phyloP scores from a whole-genome alignment of 768 basidiomycete genomes.

The Lactarius hatsudake region DNA sequence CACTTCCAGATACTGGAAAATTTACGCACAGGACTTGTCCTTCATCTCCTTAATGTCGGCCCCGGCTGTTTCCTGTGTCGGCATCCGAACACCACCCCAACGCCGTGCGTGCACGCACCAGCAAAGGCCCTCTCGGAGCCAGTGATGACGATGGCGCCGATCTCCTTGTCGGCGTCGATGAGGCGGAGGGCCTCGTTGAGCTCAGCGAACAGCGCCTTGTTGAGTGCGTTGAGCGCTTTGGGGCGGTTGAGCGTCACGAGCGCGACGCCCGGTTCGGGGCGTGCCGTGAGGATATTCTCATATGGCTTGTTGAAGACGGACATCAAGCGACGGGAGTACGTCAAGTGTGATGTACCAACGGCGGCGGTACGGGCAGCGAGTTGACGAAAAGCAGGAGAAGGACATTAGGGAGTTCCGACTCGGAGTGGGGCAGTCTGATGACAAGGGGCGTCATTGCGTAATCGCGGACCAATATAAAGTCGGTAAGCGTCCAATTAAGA shows the following conservation, averaged over 20 bases:
- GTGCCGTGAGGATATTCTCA: slow-evolving; percentile 65
- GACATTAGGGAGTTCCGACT: slow-evolving; percentile 6
- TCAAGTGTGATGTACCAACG: neutral
- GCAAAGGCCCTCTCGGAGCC: slow-evolving; percentile 94
- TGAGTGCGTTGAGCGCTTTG: slow-evolving; percentile 87
- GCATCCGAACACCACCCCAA: neutral
- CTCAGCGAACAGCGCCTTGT: slow-evolving; percentile 73
- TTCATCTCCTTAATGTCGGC: slow-evolving; percentile 99
- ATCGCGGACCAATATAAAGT: neutral
- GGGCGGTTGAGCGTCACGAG: slow-evolving; percentile 88
- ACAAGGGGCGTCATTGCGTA: neutral
- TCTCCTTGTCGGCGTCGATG: slow-evolving; percentile 63
- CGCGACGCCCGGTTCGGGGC: slow-evolving; percentile 64
- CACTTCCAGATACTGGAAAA: neutral
- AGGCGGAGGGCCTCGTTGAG: slow-evolving; percentile 60
- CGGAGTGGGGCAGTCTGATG: neutral
- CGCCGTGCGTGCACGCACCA: slow-evolving; percentile 47
- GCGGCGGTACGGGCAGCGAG: neutral
- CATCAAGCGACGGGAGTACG: slow-evolving; percentile 43
- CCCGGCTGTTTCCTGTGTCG: slow-evolving; percentile 54
- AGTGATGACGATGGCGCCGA: slow-evolving; percentile 88
- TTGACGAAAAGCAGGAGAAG: neutral
- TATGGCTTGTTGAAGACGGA: slow-evolving; percentile 46
- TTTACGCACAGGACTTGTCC: slow-evolving; percentile 77
- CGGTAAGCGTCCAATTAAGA: slow-evolving; percentile 5